Conservation (phyloP, 2,329 filamentous ascomycete species). For the Apiospora arundinis region DNA sequence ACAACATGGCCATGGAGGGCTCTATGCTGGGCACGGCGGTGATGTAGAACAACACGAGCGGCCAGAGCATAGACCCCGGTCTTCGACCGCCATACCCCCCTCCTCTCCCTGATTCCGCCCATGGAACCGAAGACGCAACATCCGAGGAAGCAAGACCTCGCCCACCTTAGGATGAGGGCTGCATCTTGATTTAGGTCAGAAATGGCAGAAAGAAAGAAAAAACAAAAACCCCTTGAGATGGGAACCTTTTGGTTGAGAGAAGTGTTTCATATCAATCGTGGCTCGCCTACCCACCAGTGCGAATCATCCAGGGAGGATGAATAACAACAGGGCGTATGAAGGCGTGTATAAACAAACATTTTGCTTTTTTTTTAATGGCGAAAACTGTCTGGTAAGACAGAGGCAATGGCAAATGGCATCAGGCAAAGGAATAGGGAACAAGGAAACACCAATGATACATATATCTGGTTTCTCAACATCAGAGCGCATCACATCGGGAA, state of each 20-base stretch:
- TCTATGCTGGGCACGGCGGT: constrained; percentile 45
- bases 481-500: constrained; percentile 6
- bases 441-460: constrained; percentile 18
- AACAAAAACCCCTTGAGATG: not conserved
- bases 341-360: constrained; percentile 22
- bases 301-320: not conserved
- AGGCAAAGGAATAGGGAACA: constrained; percentile 10
- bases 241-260: not conserved
- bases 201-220: not conserved
- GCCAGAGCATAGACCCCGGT: not conserved
- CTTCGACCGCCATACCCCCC: not conserved
- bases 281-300: not conserved
- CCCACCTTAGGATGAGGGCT: not conserved
- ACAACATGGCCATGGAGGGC: constrained; percentile 46
- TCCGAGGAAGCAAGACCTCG: not conserved
- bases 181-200: not conserved
- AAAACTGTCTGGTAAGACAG: constrained; percentile 19
- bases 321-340: constrained; percentile 18
- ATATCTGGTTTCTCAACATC: constrained; percentile 20
- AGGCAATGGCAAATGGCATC: constrained; percentile 13
- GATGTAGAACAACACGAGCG: constrained; percentile 36
- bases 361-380: constrained; percentile 13
- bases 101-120: not conserved
- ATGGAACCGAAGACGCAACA: not conserved
- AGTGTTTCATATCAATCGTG: not conserved